Conservation (phyloP, 495 filamentous ascomycete genomes). For the Xylaria longipes region DNA sequence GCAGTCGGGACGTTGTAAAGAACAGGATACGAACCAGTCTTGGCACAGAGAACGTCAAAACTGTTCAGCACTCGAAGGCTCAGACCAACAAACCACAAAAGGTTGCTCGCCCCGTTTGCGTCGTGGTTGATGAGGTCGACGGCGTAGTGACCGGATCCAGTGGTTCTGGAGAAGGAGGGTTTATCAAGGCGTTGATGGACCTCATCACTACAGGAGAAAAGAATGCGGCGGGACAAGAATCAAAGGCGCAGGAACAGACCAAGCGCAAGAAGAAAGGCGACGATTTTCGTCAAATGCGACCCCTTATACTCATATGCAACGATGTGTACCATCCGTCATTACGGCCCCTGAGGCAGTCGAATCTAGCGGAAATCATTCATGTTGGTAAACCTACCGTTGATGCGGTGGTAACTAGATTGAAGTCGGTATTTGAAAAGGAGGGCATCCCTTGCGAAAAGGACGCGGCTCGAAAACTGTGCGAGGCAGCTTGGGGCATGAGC, state of each 20-base stretch:
- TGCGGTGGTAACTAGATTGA: conserved; percentile 82
- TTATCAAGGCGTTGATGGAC: conserved; percentile 93
- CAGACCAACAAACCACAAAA: conserved; percentile 66
- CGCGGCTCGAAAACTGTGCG: conserved; percentile 86
- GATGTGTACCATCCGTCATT: conserved; percentile 95
- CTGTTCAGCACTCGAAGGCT: conserved; percentile 69
- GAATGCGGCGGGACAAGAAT: conserved; percentile 62
- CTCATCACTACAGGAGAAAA: conserved; percentile 84
- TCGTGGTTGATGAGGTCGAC: conserved; percentile 96
- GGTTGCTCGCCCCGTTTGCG: conserved; percentile 85
- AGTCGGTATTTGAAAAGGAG: conserved; percentile 83
- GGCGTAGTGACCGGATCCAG: conserved; percentile 84
- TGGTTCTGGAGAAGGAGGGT: conserved; percentile 75
- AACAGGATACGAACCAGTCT: conserved; percentile 86
- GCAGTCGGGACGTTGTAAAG: conserved; percentile 80
- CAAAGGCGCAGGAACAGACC: conserved; percentile 37
- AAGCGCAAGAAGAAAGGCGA: conserved; percentile 72
- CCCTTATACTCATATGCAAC: conserved; percentile 93
- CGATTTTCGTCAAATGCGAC: conserved; percentile 82
- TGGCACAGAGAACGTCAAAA: conserved; percentile 90
- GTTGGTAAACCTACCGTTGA: conserved; percentile 87
- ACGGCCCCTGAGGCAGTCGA: conserved; percentile 79
- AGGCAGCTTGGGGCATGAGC: conserved; percentile 88
- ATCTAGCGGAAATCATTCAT: conserved; percentile 87
- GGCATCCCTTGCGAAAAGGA: conserved; percentile 85